Evolutionary conservation across 1,284 basidiomycete species (phyloP), one percentile per base, ranked within the genome.

Genomic region (Cryptococcus sp.): DNA sequence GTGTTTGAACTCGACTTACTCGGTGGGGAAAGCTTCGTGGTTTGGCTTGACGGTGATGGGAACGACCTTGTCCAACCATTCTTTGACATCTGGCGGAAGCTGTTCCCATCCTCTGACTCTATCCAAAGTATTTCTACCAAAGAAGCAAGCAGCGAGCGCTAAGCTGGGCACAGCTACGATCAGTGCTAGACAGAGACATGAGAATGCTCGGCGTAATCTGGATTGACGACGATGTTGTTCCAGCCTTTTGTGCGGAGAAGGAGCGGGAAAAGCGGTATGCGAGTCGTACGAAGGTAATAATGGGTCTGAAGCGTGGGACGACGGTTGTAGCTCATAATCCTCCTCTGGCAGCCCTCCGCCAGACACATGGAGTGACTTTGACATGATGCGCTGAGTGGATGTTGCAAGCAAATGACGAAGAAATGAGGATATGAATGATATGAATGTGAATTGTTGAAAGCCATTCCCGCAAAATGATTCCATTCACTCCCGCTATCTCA

Each of bases 201-300:
- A 51, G 10, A 72, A 43, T 17, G 63, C 48, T 13, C 55, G 46
- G 20, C 59, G 43, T 34, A 61, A 46, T 11, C 44, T 38, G 3
- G 50, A 53, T 16, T 55, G 46, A 6, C 55, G 52, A 8, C 51
- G 54, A 6, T 50, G 20, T 7, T 51, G n/a, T 48, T 61, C 49
- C 11, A 57, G 51, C 29, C 50, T 48, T 17, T 56, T 44, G 41
- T 55, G 52, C 10, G 54, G 52, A 3, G 55, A 41, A 8, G 54
- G 46, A 11, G 52, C 7, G 46, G 46, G 16, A 29, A 41, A 57
- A 41, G 50, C 22, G 29, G 47, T 43, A 17, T 38, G 63, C 25
- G 45, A 46, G 22, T 63, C 60, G 61, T 74, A 75, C n/a, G 65
- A 63, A 2, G 76, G 75, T 16, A 78, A 63, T 1, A 78, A 64